phyloP scores from a whole-genome alignment of 768 basidiomycete species.

The Xanthoconium stramineum region DNA sequence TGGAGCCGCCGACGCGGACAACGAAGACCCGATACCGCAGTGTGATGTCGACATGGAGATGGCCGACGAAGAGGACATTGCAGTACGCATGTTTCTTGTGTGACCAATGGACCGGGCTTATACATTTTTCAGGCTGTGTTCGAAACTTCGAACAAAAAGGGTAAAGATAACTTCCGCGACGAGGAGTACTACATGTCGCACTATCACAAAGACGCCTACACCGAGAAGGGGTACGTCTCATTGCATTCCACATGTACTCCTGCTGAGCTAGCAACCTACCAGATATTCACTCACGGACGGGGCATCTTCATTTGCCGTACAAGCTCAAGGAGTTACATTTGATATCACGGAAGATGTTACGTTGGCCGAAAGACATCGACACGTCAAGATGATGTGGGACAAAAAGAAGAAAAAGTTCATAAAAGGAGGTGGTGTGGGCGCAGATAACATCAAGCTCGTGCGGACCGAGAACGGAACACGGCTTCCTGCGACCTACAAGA shows the following conservation, averaged over 20 bases:
- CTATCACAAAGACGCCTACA: slow-evolving; percentile 79
- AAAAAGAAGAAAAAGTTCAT: slow-evolving; percentile 95
- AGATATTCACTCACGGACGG: slow-evolving; percentile 91
- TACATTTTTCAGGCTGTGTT: slow-evolving; percentile 57
- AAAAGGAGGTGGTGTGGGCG: slow-evolving; percentile 77
- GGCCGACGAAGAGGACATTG: slow-evolving; percentile 77
- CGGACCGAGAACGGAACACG: slow-evolving; percentile 89
- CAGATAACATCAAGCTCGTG: slow-evolving; percentile 93
- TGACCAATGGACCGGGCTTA: slow-evolving; percentile 3
- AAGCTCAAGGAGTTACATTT: slow-evolving; percentile 76
- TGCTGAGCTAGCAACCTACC: slow-evolving; percentile 1
- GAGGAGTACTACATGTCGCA: slow-evolving; percentile 90
- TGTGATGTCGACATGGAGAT: slow-evolving; percentile 49
- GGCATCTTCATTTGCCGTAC: slow-evolving; percentile 78
- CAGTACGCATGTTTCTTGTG: slow-evolving; percentile 41
- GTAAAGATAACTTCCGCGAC: slow-evolving; percentile 61
- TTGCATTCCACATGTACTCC: not conserved
- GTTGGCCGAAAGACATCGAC: slow-evolving; percentile 55
- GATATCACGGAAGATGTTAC: slow-evolving; percentile 77
- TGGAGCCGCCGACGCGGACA: slow-evolving; percentile 34
- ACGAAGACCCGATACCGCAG: slow-evolving; percentile 28
- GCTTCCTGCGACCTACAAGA: slow-evolving; percentile 88
- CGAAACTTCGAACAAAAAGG: slow-evolving; percentile 45
- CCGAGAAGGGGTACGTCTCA: slow-evolving; percentile 82
- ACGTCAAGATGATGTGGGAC: slow-evolving; percentile 77